Conservation (phyloP, 1,139 yeast species). For the Geotrichum phurueaensis region DNA sequence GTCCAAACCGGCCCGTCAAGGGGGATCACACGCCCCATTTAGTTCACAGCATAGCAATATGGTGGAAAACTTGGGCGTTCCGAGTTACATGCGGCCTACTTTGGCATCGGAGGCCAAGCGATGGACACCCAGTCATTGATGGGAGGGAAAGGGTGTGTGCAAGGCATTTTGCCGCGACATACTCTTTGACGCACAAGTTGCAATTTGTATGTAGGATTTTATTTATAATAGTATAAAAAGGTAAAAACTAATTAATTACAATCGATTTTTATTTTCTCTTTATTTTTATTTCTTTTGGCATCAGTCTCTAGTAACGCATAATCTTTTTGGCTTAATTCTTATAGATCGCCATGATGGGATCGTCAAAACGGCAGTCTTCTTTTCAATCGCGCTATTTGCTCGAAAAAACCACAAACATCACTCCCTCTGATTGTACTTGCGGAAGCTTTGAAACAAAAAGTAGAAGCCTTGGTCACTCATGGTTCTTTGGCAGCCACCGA, state of each 20-base stretch:
- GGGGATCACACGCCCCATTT: too few species aligned
- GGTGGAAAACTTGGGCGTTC: not conserved
- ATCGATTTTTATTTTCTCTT: not conserved
- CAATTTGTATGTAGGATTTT: not conserved
- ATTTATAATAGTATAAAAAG: not conserved
- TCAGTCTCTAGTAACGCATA: not conserved
- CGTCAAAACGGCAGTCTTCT: slow-evolving; percentile 15
- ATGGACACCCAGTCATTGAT: not conserved
- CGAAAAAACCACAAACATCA: slow-evolving; percentile 12
- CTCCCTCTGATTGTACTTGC: slow-evolving; percentile 9
- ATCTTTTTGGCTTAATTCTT: not conserved
- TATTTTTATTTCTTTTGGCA: not conserved
- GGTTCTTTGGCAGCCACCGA: slow-evolving; percentile 3
- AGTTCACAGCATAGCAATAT: not conserved
- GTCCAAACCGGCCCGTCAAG: too few species aligned
- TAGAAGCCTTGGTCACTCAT: slow-evolving; percentile 4
- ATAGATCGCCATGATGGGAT: not conserved
- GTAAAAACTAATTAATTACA: not conserved
- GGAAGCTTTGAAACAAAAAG: not conserved
- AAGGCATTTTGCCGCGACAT: not conserved
- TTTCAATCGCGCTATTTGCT: slow-evolving; percentile 12
- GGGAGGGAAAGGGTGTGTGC: not conserved
- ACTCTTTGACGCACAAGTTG: not conserved
- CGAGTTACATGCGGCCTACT: not conserved
- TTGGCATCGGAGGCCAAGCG: not conserved